Evolutionary conservation across 23 red algal genomes (phyloP).

Genomic region (Gracilariopsis chorda): DNA sequence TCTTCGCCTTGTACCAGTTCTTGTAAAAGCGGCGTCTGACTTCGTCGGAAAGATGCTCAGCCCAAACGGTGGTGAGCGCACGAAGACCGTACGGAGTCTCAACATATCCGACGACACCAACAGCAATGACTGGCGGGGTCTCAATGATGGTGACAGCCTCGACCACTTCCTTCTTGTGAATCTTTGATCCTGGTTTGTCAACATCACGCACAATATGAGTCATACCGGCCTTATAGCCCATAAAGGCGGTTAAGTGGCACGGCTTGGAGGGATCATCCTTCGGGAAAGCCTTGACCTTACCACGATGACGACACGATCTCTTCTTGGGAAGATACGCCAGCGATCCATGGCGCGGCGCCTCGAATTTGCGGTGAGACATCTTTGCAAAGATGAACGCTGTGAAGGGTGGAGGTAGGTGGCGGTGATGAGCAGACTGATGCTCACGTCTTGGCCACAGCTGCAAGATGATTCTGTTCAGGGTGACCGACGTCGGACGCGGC

Average conservation of each 20-base stretch:
- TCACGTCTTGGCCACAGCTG: too few relatives aligned
- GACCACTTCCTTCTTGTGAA: conserved; percentile 98
- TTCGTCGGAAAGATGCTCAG: conserved; percentile 98
- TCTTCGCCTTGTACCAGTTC: conserved; percentile 99
- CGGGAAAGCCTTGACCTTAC: conserved; percentile 93
- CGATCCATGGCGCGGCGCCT: conserved; percentile 93
- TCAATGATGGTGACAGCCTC: conserved; percentile 95
- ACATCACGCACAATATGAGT: conserved; percentile 98
- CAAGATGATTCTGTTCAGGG: too few relatives aligned
- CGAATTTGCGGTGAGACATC: conserved; percentile 99
- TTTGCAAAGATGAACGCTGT: too few relatives aligned
- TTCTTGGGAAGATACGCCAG: conserved; percentile 92
- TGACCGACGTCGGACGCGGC: too few relatives aligned
- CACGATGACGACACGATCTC: conserved; percentile 77
- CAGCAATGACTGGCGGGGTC: conserved; percentile 89
- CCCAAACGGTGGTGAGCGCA: conserved; percentile 92
- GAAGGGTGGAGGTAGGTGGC: too few relatives aligned
- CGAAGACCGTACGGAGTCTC: conserved; percentile 98
- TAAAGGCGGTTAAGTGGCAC: conserved; percentile 91
- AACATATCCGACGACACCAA: conserved; percentile 94
- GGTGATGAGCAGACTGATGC: too few relatives aligned
- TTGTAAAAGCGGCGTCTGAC: conserved; percentile 96
- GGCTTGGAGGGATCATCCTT: conserved; percentile 95
- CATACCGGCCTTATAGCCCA: conserved; percentile 96
- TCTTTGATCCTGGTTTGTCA: conserved; percentile 96